Conservation (phyloP, 1,139 yeast genomes). For the Blastobotrys serpentis region DNA sequence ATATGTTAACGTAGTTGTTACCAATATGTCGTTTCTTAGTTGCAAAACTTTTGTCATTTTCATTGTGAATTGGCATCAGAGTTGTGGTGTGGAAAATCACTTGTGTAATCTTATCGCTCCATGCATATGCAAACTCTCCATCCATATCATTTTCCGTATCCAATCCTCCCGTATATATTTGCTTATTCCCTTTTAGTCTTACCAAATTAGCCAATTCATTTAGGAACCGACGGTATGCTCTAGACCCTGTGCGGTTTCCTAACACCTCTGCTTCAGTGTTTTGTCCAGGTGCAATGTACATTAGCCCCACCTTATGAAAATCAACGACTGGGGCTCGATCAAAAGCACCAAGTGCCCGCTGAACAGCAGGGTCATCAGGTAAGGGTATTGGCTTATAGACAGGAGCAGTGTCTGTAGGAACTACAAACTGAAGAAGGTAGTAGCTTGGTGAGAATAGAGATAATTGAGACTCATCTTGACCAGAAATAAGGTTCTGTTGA, state of each 20-base stretch:
- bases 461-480: not conserved
- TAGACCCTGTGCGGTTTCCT: conserved; percentile 63
- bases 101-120: conserved; percentile 72
- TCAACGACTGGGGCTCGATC: conserved; percentile 80
- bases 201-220: conserved; percentile 58
- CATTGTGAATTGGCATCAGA: conserved; percentile 60
- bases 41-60: conserved; percentile 48
- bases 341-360: conserved; percentile 60
- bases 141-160: conserved; percentile 68
- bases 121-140: conserved; percentile 72
- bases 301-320: conserved; percentile 73
- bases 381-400: conserved; percentile 43
- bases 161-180: conserved; percentile 74
- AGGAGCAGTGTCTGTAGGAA: conserved; percentile 34
- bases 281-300: conserved; percentile 73
- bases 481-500: conserved; percentile 10
- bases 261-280: conserved; percentile 61
- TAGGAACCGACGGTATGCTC: conserved; percentile 58
- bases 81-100: conserved; percentile 77
- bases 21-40: conserved; percentile 83
- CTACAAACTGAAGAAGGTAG: conserved; percentile 44
- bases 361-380: conserved; percentile 49
- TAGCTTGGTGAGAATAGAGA: conserved; percentile 44
- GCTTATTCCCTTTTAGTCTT: conserved; percentile 52
- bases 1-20: conserved; percentile 76